Percentiles rank a stretch among this genome's conserved stretches.
Conservation (phyloP, 2,329 filamentous ascomycete genomes). For the Peltaster fructicola region DNA sequence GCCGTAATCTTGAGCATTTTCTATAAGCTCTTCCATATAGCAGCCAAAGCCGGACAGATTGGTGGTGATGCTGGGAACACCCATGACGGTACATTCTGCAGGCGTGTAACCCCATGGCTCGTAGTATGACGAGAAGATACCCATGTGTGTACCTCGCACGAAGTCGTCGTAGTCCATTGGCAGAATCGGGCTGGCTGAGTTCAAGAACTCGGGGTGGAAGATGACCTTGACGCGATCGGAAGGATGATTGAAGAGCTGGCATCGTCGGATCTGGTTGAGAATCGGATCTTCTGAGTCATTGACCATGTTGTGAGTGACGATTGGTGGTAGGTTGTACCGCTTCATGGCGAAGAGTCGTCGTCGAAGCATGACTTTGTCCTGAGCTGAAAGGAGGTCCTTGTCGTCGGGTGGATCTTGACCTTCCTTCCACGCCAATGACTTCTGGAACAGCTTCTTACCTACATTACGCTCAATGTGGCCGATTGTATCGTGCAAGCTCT, state of each 20-base stretch:
- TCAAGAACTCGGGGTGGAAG: conserved; percentile 96
- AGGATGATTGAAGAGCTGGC: conserved; percentile 93
- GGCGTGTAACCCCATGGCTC: conserved; percentile 99
- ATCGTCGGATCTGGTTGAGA: conserved; percentile 84
- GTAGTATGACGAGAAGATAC: conserved; percentile 94
- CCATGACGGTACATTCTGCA: conserved; percentile 97
- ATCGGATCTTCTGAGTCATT: conserved; percentile 89
- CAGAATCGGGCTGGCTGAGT: conserved; percentile 84
- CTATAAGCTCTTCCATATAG: conserved; percentile 98
- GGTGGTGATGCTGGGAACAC: conserved; percentile 92
- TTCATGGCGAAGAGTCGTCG: conserved; percentile 95
- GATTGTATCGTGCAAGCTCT: conserved; percentile 82
- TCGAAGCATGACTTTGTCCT: conserved; percentile 83
- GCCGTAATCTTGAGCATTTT: conserved; percentile 93
- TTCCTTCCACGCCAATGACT: conserved; percentile 87
- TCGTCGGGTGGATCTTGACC: conserved; percentile 86
- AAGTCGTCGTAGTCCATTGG: conserved; percentile 98
- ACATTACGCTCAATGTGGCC: conserved; percentile 86
- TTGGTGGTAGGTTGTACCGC: conserved; percentile 71
- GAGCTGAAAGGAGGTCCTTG: conserved; percentile 82
- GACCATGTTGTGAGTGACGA: conserved; percentile 97
- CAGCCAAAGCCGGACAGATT: conserved; percentile 96
- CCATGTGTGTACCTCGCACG: conserved; percentile 87
- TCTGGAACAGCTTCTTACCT: conserved; percentile 84
- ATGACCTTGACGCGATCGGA: conserved; percentile 91